Evolutionary conservation across 116 monocot species (phyloP).

Genomic region (Phalaenopsis hybrid): DNA sequence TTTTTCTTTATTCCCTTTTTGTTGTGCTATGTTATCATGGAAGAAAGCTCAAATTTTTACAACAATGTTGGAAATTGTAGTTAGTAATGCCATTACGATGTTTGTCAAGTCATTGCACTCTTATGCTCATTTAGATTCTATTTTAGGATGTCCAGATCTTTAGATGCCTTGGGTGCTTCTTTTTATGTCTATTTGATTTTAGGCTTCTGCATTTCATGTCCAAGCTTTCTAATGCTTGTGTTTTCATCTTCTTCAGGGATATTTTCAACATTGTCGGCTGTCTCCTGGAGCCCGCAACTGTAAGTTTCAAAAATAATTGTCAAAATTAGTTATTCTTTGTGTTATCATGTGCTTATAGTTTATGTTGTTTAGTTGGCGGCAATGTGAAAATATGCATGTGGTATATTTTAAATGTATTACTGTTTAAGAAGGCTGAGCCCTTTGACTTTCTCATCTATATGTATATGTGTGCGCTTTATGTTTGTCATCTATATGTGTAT

Average conservation of each 20-base stretch:
- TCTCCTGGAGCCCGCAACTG: slow-evolving; percentile 73
- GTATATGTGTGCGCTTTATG: no score
- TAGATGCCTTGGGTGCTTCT: background rate
- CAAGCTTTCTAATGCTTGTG: background rate
- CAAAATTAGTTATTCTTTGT: background rate
- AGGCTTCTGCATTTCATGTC: background rate
- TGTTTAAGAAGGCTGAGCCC: background rate
- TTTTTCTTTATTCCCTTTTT: background rate
- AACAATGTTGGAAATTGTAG: no score
- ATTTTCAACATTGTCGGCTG: slow-evolving; percentile 73
- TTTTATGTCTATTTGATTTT: background rate
- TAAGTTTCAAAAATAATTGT: slow-evolving; percentile 30
- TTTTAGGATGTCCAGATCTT: no score
- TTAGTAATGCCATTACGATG: no score
- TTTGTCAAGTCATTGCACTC: no score
- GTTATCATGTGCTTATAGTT: background rate
- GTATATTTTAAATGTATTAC: background rate
- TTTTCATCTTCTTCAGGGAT: slow-evolving; percentile 45
- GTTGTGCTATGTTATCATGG: background rate
- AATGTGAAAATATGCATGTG: background rate
- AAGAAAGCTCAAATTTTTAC: background rate
- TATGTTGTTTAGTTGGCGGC: background rate
- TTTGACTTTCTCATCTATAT: no score
- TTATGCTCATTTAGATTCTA: no score
- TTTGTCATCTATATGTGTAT: no score